Conservation (phyloP, 257 asterid genomes). For the Nicotiana tomentosiformis region DNA sequence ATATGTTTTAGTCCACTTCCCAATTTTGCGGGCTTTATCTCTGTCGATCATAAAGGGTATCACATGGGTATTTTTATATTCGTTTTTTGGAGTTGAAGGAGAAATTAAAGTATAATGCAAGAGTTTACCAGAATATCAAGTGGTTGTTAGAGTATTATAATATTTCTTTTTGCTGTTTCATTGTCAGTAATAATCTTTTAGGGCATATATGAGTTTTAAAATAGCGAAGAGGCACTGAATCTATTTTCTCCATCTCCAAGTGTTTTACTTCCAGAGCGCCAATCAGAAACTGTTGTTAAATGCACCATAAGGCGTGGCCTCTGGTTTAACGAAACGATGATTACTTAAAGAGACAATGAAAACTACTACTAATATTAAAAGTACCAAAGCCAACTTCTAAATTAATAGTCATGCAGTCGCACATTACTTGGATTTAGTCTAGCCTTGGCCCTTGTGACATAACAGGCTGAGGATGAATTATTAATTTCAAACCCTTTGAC, state of each 20-base stretch:
- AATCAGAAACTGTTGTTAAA: not conserved
- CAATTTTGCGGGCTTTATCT: slow-evolving; percentile 6
- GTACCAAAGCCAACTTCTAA: not conserved
- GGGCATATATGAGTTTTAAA: not conserved
- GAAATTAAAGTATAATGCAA: not conserved
- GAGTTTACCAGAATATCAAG: not conserved
- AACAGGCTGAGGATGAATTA: not conserved
- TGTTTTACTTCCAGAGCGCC: not conserved
- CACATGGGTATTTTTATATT: slow-evolving; percentile 17
- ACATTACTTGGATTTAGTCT: not conserved
- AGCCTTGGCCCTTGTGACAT: not conserved
- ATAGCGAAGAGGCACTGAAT: not conserved
- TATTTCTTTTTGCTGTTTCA: not conserved
- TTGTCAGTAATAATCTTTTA: not conserved
- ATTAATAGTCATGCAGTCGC: not conserved
- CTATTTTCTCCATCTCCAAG: not conserved
- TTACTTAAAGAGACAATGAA: not conserved
- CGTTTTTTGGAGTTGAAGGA: not conserved
- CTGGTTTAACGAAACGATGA: slow-evolving; percentile 1
- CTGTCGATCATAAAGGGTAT: slow-evolving; percentile 9
- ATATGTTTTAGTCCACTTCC: slow-evolving; percentile 3
- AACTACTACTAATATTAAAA: not conserved
- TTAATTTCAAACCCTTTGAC: not conserved
- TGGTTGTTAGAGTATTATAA: not conserved
- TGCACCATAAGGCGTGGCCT: not conserved